phyloP scores from a whole-genome alignment of 176 grass and related monocot genomes.

The Dactylis glomerata region DNA sequence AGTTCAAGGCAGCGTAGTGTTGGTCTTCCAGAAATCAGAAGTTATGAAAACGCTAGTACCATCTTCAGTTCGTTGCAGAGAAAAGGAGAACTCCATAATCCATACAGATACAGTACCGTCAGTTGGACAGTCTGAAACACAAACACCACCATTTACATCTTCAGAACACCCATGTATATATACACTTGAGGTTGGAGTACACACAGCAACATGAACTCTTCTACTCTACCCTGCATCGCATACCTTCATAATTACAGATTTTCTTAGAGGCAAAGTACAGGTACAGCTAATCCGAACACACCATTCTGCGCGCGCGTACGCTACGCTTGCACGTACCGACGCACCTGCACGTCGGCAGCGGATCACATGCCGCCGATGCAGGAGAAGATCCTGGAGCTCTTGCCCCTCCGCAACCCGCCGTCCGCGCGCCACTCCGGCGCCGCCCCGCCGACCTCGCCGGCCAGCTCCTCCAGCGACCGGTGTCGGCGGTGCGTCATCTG shows the following conservation, averaged over 20 bases:
- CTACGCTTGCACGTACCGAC: background rate
- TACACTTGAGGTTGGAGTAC: constrained; percentile 13
- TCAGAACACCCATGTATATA: constrained; percentile 13
- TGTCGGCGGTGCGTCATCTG: constrained; percentile 47
- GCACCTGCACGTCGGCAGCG: background rate
- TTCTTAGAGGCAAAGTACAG: too few species aligned
- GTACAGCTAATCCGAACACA: background rate
- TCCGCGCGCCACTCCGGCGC: constrained; percentile 31
- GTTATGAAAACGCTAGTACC: background rate
- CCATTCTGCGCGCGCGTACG: background rate
- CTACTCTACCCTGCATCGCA: background rate
- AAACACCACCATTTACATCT: background rate
- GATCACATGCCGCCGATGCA: constrained; percentile 56
- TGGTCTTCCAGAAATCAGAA: too few species aligned
- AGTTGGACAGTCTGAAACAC: background rate
- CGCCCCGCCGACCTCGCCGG: constrained; percentile 31
- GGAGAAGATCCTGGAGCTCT: constrained; percentile 58
- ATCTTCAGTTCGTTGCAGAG: background rate
- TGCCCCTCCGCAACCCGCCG: constrained; percentile 2
- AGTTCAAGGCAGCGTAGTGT: background rate
- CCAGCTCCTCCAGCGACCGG: constrained; percentile 55
- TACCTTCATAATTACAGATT: background rate
- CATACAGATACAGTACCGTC: background rate
- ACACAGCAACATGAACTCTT: background rate
- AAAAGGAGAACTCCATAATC: background rate